phyloP scores from a whole-genome alignment of 257 asterid species.

The Primulina tabacum region DNA sequence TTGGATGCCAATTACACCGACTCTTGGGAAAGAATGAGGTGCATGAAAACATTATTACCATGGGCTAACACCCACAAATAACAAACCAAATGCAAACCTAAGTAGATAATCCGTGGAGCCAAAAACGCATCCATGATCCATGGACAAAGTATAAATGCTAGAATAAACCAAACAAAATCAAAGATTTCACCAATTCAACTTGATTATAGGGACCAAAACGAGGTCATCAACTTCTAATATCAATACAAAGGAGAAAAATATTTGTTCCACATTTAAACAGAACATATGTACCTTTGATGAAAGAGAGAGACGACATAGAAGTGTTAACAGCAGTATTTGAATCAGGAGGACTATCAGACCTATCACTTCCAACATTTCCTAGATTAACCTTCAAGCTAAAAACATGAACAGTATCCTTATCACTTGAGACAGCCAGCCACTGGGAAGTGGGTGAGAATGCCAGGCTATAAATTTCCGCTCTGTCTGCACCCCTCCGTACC shows the following conservation, averaged over 20 bases:
- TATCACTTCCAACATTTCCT: constrained; percentile 49
- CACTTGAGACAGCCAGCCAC: constrained; percentile 97
- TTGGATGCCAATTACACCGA: background rate
- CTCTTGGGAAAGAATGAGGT: background rate
- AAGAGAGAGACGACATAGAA: constrained; percentile 72
- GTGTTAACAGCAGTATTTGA: constrained; percentile 38
- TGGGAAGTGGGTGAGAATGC: constrained; percentile 79
- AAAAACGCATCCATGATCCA: background rate
- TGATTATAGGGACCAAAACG: constrained; percentile 1
- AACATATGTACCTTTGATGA: constrained; percentile 63
- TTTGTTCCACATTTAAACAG: background rate
- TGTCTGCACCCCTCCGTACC: constrained; percentile 97
- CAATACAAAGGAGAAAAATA: background rate
- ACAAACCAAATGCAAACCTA: constrained; percentile 2
- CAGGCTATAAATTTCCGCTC: constrained; percentile 88
- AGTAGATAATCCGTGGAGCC: constrained; percentile 7
- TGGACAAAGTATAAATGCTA: background rate
- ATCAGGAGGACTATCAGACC: constrained; percentile 47
- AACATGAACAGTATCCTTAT: constrained; percentile 92
- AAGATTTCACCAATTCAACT: background rate
- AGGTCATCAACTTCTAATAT: constrained; percentile 7
- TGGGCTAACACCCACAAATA: constrained; percentile 12
- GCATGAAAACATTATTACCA: background rate
- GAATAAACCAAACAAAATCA: background rate
- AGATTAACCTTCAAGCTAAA: constrained; percentile 72